phyloP scores from a whole-genome alignment of 805 yeast genomes.

The Metschnikowia santaceciliae region DNA sequence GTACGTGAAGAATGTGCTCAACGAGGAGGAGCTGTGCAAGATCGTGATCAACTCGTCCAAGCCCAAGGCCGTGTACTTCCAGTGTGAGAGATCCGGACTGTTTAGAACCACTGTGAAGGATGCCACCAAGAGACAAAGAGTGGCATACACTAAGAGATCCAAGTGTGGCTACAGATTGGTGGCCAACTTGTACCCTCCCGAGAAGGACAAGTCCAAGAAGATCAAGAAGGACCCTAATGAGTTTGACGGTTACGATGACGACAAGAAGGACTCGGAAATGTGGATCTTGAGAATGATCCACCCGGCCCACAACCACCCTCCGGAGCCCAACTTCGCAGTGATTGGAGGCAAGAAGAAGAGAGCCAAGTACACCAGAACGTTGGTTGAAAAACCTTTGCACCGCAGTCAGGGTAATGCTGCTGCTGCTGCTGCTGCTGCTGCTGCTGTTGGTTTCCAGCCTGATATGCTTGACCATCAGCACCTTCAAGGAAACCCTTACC shows the following conservation, averaged over 20 bases:
- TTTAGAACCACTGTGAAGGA: slow-evolving; percentile 47
- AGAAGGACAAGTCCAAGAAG: slow-evolving; percentile 38
- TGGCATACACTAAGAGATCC: slow-evolving; percentile 44
- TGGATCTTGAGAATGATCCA: slow-evolving; percentile 47
- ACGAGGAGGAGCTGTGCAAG: slow-evolving; percentile 35
- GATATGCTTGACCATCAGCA: slow-evolving; percentile 23
- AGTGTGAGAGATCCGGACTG: slow-evolving; percentile 43
- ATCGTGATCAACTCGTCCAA: slow-evolving; percentile 45
- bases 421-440: slow-evolving; percentile 25
- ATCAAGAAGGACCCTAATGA: slow-evolving; percentile 24
- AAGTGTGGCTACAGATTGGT: slow-evolving; percentile 45
- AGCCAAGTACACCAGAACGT: slow-evolving; percentile 35
- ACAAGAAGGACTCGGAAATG: slow-evolving; percentile 30
- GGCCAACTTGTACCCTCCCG: slow-evolving; percentile 37
- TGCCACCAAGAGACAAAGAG: slow-evolving; percentile 42
- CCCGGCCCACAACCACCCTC: slow-evolving; percentile 43
- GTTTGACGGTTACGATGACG: slow-evolving; percentile 19
- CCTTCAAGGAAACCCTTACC: slow-evolving; percentile 20
- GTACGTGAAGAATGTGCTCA: slow-evolving; percentile 37
- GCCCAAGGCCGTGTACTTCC: slow-evolving; percentile 47
- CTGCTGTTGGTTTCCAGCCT: slow-evolving; percentile 22
- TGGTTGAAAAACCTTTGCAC: slow-evolving; percentile 43
- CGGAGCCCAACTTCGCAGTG: slow-evolving; percentile 32
- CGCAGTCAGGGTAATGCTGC: slow-evolving; percentile 20
- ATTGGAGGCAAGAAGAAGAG: slow-evolving; percentile 34